Evolutionary conservation across 108 stramenopile genomes (phyloP).

Genomic region (Discostella stelligeroides): DNA sequence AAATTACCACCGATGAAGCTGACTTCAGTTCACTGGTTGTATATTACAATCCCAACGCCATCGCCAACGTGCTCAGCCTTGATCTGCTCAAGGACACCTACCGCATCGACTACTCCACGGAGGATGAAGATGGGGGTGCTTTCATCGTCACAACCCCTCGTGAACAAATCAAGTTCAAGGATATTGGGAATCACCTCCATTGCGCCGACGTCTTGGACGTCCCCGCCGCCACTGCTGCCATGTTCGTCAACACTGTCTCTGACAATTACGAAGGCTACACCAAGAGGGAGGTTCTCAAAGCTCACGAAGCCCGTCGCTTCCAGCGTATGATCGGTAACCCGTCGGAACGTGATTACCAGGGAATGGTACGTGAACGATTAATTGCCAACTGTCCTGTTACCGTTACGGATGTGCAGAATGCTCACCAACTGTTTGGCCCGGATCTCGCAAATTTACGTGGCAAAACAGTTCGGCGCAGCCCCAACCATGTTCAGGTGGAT

Average conservation of each 20-base stretch:
- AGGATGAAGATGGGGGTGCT: neutral
- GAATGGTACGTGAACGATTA: conserved; percentile 4
- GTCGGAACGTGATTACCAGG: neutral
- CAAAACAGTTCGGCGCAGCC: conserved; percentile 19
- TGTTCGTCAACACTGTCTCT: neutral
- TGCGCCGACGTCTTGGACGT: neutral
- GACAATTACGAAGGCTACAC: conserved; percentile 10
- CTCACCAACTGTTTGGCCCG: conserved; percentile 39
- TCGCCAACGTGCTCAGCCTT: conserved; percentile 41
- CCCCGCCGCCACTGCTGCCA: too few species aligned
- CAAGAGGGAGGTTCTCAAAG: conserved; percentile 1
- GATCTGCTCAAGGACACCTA: conserved; percentile 24
- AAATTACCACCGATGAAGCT: neutral
- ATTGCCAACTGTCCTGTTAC: conserved; percentile 45
- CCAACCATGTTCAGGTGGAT: neutral
- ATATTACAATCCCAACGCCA: conserved; percentile 42
- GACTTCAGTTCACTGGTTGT: conserved; percentile 29
- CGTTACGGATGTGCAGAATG: conserved; percentile 25
- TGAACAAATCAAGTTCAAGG: neutral
- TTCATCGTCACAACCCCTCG: neutral
- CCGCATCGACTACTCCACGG: too few species aligned
- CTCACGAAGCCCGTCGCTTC: conserved; percentile 2
- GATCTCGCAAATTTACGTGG: conserved; percentile 25
- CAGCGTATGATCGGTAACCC: conserved; percentile 11
- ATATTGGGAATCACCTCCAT: neutral